Evolutionary conservation across 2,329 filamentous ascomycete genomes (phyloP), one percentile per base, ranked within the genome.

Genomic region (Hyphodiscus sp.): DNA sequence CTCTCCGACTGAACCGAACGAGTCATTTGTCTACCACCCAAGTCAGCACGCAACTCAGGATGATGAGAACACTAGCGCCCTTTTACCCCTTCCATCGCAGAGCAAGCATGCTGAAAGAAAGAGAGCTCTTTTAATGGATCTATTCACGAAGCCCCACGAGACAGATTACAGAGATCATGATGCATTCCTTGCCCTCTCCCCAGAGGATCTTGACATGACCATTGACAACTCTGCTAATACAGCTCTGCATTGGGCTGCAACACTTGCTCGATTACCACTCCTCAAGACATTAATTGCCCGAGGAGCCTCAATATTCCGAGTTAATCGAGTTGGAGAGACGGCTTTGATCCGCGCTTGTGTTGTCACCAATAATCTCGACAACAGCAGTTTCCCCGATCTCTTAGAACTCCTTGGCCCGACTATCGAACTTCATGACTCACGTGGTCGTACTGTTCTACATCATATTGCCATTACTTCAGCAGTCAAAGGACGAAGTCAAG

Each of bases 391-490:
- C 64, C 89, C 91, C 0, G 90, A 95, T 56, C 77, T 97, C 1
- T 78, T 99, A 1, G 92, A 97, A 62, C 82, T 96, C 0, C 78
- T 99, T 7, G 90, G 91, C 11, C 82, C 89, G 23, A 92, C 92
- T 0, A 95, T 99, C 58, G 91, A 97, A 61, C 83, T 95, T 44
- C 81, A 90, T 20, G 94, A 99, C 68, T 83, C 88, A 45, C 91
- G 91, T 69, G 91, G 91, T 9, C 81, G 94, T 41, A 97, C 92
- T 0, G 91, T 97, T 15, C 75, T 99, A 20, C 94, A 99, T 67
- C 94, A 99, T 67, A 97, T 99, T 63, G 91, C 94, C 5, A 84
- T 97, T 33, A 95, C 94, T 16, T 96, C 91, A 57, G 94, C 91
- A 7, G 94, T 97, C 64, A 96, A 96, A 68, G 92, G 92, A 7